Evolutionary conservation across 805 yeast genomes (phyloP), one percentile per base, ranked within the genome.

Genomic region (Pichia rugopelliculosa): DNA sequence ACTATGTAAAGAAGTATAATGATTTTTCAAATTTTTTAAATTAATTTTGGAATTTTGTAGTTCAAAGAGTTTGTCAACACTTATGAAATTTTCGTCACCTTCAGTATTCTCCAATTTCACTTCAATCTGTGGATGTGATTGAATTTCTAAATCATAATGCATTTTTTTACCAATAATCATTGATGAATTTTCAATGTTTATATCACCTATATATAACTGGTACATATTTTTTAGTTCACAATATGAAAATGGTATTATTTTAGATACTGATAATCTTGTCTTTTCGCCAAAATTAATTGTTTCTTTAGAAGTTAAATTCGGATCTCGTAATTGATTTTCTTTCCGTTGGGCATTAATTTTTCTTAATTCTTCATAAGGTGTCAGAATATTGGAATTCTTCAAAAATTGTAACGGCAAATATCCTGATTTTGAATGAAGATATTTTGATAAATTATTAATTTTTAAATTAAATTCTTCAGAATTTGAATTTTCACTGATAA

Each of bases 171-270:
- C 91, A 12, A 65, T 53, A 3, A 48, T 47, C 70, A 82, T 72
- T 3, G 74, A 70, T 3, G 51, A 54, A 5, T 73, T 74, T 21
- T 62, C 61, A 27, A 55, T 59, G 2, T 56, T 56, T 2, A 42
- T 24, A 12, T 42, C 47, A 6, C 72, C 65, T 20, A 72, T 65
- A 54, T 75, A 84, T 0, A 79, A 58, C 22, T 72, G 70, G 58
- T 78, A 84, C 49, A 74, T 70, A 18, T 67, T 70, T 37, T 79
- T 65, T 41, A 84, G 63, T 60, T 85, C 91, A 67, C 93, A 85
- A 86, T 88, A 84, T 15, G 72, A 62, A 27, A 74, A 69, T 0
- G 83, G 76, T 11, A 82, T 62, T 9, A 85, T 59, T 46, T 71
- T 74, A 0, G 90, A 82, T 4, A 84, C 88, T 1, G 80, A 74